Evolutionary conservation across 192 early-diverging fungal genomes (phyloP).

Genomic region (Lobulomyces angularis): DNA sequence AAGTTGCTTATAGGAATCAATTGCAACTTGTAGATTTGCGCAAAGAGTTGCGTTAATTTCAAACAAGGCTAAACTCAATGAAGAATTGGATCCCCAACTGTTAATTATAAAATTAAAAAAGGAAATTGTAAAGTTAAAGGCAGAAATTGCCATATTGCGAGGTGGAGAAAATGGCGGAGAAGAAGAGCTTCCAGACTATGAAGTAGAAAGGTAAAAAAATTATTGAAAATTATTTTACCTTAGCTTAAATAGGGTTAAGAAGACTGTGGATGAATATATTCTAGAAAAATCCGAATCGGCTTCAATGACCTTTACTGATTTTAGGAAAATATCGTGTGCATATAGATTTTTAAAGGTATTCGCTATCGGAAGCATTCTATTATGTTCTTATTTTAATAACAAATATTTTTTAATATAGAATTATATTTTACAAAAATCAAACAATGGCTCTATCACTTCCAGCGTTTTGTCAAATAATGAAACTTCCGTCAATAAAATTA

Average conservation of each 20-base stretch:
- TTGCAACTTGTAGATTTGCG: slow-evolving; percentile 54
- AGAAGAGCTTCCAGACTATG: slow-evolving; percentile 42
- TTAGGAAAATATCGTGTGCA: slow-evolving; percentile 31
- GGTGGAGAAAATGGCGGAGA: slow-evolving; percentile 16
- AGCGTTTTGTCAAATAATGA: too few species aligned
- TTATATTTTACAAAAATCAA: too few species aligned
- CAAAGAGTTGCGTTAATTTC: slow-evolving; percentile 46
- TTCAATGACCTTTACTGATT: slow-evolving; percentile 28
- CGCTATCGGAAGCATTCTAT: too few species aligned
- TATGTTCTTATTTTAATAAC: too few species aligned
- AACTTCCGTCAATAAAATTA: too few species aligned
- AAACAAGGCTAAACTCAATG: slow-evolving; percentile 38
- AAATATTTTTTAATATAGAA: too few species aligned
- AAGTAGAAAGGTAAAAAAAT: slow-evolving; percentile 32
- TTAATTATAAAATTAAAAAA: slow-evolving; percentile 34
- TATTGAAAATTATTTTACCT: background rate
- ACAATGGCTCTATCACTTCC: too few species aligned
- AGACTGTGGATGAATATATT: slow-evolving; percentile 36
- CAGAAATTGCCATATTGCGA: slow-evolving; percentile 39
- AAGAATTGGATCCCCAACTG: slow-evolving; percentile 44
- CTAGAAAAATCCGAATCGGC: slow-evolving; percentile 17
- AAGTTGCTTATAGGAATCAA: slow-evolving; percentile 33
- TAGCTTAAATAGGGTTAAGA: slow-evolving; percentile 19
- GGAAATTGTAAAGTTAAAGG: slow-evolving; percentile 35
- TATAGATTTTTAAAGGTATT: slow-evolving; percentile 30